phyloP scores from a whole-genome alignment of 257 asterid genomes.

The Verbascum thapsus region DNA sequence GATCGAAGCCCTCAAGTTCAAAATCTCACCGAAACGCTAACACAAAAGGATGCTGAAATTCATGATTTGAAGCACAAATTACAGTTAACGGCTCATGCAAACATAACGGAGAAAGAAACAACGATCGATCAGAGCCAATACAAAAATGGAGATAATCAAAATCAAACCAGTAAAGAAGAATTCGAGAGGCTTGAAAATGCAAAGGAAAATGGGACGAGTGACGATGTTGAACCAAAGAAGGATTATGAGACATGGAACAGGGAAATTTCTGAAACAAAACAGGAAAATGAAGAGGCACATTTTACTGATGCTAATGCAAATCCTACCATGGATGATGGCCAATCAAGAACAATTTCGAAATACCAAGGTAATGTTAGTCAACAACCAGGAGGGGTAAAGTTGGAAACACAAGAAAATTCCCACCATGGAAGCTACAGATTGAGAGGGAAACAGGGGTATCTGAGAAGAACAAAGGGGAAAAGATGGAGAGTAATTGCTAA shows the following conservation, averaged over 20 bases:
- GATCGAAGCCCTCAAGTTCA: constrained; percentile 34
- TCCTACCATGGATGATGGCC: constrained; percentile 2
- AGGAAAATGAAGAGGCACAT: constrained; percentile 23
- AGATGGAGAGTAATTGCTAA: constrained; percentile 37
- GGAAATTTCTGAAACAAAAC: constrained; percentile 8
- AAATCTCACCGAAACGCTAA: constrained; percentile 38
- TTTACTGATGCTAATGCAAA: not conserved
- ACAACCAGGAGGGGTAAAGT: constrained; percentile 30
- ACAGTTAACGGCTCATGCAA: constrained; percentile 27
- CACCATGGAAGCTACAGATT: constrained; percentile 17
- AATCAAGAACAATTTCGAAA: constrained; percentile 3
- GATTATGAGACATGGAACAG: constrained; percentile 3
- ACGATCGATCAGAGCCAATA: not conserved
- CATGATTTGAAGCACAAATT: constrained; percentile 40
- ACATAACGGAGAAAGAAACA: not conserved
- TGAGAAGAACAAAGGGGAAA: constrained; percentile 43
- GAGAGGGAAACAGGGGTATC: constrained; percentile 27
- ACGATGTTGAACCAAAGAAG: constrained; percentile 11
- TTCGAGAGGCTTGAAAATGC: constrained; percentile 22
- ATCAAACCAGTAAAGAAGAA: constrained; percentile 19
- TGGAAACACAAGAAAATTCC: constrained; percentile 35
- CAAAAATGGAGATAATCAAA: not conserved
- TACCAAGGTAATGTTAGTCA: constrained; percentile 28
- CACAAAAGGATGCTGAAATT: constrained; percentile 43
- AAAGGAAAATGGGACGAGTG: constrained; percentile 13